These are phyloP conservation scores for Ascodesmis nigricans DNA, from an alignment of 495 filamentous ascomycete genomes.

Conservation along the genomic window DNA sequence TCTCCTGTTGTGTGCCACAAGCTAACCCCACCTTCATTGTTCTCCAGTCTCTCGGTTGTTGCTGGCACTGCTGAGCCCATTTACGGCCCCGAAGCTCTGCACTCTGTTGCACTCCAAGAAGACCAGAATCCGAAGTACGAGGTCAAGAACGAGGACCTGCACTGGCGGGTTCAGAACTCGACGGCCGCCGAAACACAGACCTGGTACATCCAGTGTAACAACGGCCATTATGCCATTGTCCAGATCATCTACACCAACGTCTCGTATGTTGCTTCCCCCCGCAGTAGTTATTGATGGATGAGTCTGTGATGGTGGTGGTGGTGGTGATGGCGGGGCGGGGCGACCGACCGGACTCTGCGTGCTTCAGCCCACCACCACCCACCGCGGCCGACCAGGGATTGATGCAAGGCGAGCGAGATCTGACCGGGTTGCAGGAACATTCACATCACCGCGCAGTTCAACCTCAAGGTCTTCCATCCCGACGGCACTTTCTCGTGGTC, in stretches of 20 bases:
- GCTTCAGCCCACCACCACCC: too few relatives aligned
- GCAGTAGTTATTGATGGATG: too few relatives aligned
- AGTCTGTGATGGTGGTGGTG: too few relatives aligned
- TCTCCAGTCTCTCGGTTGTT: slow-evolving; percentile 61
- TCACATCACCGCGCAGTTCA: slow-evolving; percentile 77
- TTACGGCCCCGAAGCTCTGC: slow-evolving; percentile 79
- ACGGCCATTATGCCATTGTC: slow-evolving; percentile 49
- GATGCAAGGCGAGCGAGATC: too few relatives aligned
- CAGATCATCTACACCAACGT: slow-evolving; percentile 98
- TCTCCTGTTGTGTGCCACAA: too few relatives aligned
- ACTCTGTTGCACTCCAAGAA: slow-evolving; percentile 59
- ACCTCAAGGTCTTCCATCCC: slow-evolving; percentile 67
- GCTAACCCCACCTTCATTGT: too few relatives aligned
- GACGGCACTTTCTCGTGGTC: slow-evolving; percentile 57
- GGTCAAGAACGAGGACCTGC: slow-evolving; percentile 50
- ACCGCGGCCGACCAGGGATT: too few relatives aligned
- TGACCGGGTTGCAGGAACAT: slow-evolving; percentile 50
- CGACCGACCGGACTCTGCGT: too few relatives aligned
- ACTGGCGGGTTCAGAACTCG: slow-evolving; percentile 58
- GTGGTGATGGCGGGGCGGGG: too few relatives aligned
- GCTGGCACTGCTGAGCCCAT: slow-evolving; percentile 90
- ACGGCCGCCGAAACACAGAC: slow-evolving; percentile 92
- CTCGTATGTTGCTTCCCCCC: slow-evolving; percentile 38
- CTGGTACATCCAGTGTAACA: slow-evolving; percentile 73
- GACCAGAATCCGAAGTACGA: slow-evolving; percentile 61